A percentile compares a stretch with the other conserved stretches of the same genome.
Evolutionary conservation across 2,329 filamentous ascomycete species (phyloP).

Genomic region (Talaromyces sp.): DNA sequence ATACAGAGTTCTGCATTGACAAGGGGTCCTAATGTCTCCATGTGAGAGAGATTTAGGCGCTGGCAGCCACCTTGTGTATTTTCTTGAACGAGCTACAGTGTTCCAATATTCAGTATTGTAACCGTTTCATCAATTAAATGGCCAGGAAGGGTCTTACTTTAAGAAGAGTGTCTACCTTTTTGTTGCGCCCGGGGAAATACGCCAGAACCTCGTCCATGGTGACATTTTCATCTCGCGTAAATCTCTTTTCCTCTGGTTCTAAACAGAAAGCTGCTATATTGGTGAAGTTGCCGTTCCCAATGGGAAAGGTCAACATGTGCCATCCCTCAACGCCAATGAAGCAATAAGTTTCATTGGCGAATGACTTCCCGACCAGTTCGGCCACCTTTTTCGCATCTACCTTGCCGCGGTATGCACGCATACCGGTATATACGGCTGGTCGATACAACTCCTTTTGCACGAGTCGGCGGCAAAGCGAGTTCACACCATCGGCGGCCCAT

Average conservation of each 20-base stretch:
- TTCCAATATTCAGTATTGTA: too few relatives aligned
- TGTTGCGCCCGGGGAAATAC: constrained; percentile 1
- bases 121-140: too few relatives aligned
- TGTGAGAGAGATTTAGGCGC: not conserved
- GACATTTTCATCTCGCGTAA: constrained; percentile 7
- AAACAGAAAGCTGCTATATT: constrained; percentile 7
- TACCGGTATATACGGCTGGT: constrained; percentile 1
- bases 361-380: not conserved
- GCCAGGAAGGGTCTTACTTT: not conserved
- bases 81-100: too few relatives aligned
- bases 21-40: not conserved
- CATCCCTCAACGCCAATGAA: constrained; percentile 7
- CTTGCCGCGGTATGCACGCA: constrained; percentile 7
- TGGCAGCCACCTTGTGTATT: too few relatives aligned
- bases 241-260: constrained; percentile 3
- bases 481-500: constrained; percentile 8
- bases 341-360: constrained; percentile 4
- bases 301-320: constrained; percentile 7
- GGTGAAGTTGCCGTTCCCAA: constrained; percentile 1
- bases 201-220: constrained; percentile 4
- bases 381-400: constrained; percentile 2
- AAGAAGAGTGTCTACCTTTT: constrained; percentile 1
- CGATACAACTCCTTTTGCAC: constrained; percentile 4
- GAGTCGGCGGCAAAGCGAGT: constrained; percentile 4
- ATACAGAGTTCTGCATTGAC: too few relatives aligned